Conservation (phyloP, 805 yeast genomes). For the Soucietia sequanensis region DNA sequence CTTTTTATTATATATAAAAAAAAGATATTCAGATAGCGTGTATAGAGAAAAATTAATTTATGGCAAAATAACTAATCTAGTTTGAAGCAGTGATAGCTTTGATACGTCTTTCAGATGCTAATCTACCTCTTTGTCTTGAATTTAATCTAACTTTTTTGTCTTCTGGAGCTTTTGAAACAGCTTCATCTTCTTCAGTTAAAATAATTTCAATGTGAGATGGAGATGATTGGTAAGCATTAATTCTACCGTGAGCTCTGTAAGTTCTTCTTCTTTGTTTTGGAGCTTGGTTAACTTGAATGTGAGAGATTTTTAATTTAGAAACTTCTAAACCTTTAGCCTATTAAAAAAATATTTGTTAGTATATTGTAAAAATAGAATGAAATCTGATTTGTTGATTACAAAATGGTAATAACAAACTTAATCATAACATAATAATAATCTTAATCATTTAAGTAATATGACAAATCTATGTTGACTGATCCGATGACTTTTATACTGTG, state of each 20-base stretch:
- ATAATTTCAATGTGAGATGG: slow-evolving; percentile 99
- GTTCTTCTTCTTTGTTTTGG: slow-evolving; percentile 99
- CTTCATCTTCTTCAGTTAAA: slow-evolving; percentile 93
- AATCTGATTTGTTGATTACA: too few relatives aligned
- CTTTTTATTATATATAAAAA: too few relatives aligned
- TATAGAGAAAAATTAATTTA: background rate
- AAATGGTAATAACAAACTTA: too few relatives aligned
- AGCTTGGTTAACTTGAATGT: slow-evolving; percentile 99
- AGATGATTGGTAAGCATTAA: slow-evolving; percentile 97
- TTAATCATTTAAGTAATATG: too few relatives aligned
- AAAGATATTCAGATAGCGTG: background rate
- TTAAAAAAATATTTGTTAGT: slow-evolving; percentile 2
- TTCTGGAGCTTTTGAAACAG: slow-evolving; percentile 88
- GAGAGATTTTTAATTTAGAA: slow-evolving; percentile 89
- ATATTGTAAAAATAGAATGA: too few relatives aligned
- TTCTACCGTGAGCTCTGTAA: slow-evolving; percentile 99
- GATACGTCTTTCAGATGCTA: slow-evolving; percentile 84
- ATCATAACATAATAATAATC: too few relatives aligned
- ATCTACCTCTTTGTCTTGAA: slow-evolving; percentile 91
- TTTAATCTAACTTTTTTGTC: slow-evolving; percentile 65
- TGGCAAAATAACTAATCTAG: too few relatives aligned
- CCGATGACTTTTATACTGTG: too few relatives aligned
- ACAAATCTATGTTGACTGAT: too few relatives aligned
- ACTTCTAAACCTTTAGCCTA: slow-evolving; percentile 97
- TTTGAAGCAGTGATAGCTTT: too few relatives aligned